Evolutionary conservation across 352 stramenopile genomes (phyloP), one percentile per base, ranked within the genome.

Genomic region (Aphanomyces invadans): DNA sequence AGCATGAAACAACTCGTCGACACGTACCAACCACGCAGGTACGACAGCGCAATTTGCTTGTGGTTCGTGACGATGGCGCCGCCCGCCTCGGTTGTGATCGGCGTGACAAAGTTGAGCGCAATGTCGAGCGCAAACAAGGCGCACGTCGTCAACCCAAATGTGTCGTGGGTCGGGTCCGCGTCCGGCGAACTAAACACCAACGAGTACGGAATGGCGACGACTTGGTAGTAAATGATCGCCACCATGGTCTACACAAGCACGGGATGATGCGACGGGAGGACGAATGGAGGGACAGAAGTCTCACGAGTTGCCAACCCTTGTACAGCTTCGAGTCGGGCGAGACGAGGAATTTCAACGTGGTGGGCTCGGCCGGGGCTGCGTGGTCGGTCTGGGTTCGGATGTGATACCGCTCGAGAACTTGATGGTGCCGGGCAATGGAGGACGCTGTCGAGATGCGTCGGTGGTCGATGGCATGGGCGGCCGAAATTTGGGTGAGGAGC

Each of bases 211-310:
- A 92, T 65, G 38, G 80, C 70, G 21, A 92, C 65, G 38, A 79
- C 86, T 66, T 92, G 83, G 55, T 92, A 92, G 28, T 90, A 80
- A 59, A 89, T 90, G 26, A 90, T 73, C 25, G 83, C 19, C 7
- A 92, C 70, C 3, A 83, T 88, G 2, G 73, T 63, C 81, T 90
- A 46, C 51, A 44, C 52, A 17, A 29, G 15, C 54, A 53, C 7
- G 1, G 4, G 7, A 33, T 55, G 33, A 51, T 26, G n/a, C n/a
- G n/a, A n/a, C n/a, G n/a, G n/a, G n/a, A n/a, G n/a, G 26, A n/a
- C 10, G 32, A 15, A 25, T 48, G 1, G 54, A 19, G 0, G 1
- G 31, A 32, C 44, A 21, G 12, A 52, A 25, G 4, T 74, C 75
- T 19, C 72, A 88, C 81, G 56, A 92, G 65, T 44, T 89, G 83